Evolutionary conservation across 805 yeast species (phyloP), one percentile per base, ranked within the genome.

Genomic region (Nakazawaea populi): DNA sequence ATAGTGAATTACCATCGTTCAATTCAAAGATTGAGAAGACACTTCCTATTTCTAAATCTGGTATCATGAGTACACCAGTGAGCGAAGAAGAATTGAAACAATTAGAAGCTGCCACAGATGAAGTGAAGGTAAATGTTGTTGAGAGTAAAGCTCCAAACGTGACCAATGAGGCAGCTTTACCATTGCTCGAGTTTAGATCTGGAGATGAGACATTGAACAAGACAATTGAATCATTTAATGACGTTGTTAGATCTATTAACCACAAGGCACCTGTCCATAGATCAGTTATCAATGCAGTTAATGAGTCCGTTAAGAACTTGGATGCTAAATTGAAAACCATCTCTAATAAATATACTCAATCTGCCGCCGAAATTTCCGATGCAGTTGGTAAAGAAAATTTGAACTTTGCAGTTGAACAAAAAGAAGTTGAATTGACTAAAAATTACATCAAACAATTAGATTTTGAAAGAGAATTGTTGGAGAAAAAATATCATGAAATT

Each of bases 391-490:
- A 62, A 24, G 58, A 60, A 28, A 65, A 68, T 52, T 53, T 70
- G 28, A 55, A 65, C 12, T 48, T 62, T 42, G 57, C 60, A 41
- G 56, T 60, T 65, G 44, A 67, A 58, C 39, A 63, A 50, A 68
- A 82, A 62, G 81, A 85, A 68, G 71, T 77, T 53, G 80, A 77
- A 45, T 65, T 84, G 55, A 76, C 87, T n/a, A 72, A 73, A 49
- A 74, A 76, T 50, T 80, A 86, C 65, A 72, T 81, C 58, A 66
- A 73, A 41, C 83, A 86, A 58, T 83, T 85, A 61, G 79, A 79
- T 53, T 63, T 66, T n/a, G 86, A 83, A 59, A 83, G 86, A 61
- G 60, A 72, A 46, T 76, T 76, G 51, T 73, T 89, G 58, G 84
- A 84, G 56, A 64, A 70, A 44, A 81, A 82, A 57, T 84, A 83